These are phyloP conservation scores for Citrus unshiu DNA, from an alignment of 345 rosid species.

Conservation along the genomic window DNA sequence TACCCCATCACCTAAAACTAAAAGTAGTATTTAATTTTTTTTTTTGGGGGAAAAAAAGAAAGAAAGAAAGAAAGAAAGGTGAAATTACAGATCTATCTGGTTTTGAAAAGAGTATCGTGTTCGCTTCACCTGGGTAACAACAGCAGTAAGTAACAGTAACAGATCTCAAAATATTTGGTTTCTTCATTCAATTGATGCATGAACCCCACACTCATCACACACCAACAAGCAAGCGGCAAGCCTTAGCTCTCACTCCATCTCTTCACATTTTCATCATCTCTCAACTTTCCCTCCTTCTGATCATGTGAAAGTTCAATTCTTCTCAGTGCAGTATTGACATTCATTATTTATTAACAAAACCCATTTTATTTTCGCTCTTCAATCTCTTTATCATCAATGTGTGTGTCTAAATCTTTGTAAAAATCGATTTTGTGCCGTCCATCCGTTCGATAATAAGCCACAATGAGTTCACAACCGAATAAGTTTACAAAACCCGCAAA, in stretches of 20 bases:
- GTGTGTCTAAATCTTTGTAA: neutral
- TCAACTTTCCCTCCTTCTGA: neutral
- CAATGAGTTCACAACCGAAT: conserved; percentile 52
- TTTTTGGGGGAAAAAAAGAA: too few species aligned
- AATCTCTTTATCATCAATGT: neutral
- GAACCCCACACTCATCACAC: neutral
- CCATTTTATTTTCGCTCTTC: neutral
- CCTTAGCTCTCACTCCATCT: conserved; percentile 13
- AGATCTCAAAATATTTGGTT: neutral
- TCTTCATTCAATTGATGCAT: neutral
- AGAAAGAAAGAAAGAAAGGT: too few species aligned
- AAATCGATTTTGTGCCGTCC: neutral
- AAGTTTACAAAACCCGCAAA: conserved; percentile 27
- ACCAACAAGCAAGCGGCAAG: neutral
- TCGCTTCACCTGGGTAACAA: neutral
- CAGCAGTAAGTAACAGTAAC: neutral
- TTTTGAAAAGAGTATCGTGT: neutral
- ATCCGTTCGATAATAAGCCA: neutral
- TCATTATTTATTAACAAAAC: neutral
- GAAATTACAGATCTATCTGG: too few species aligned
- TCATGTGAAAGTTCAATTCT: neutral
- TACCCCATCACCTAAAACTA: too few species aligned
- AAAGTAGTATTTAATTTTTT: too few species aligned
- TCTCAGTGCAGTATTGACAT: neutral
- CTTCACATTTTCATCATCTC: neutral